Base-by-base conservation (phyloP, 2,329 filamentous ascomycete species). In the Coleophoma eucalyptorum region DNA sequence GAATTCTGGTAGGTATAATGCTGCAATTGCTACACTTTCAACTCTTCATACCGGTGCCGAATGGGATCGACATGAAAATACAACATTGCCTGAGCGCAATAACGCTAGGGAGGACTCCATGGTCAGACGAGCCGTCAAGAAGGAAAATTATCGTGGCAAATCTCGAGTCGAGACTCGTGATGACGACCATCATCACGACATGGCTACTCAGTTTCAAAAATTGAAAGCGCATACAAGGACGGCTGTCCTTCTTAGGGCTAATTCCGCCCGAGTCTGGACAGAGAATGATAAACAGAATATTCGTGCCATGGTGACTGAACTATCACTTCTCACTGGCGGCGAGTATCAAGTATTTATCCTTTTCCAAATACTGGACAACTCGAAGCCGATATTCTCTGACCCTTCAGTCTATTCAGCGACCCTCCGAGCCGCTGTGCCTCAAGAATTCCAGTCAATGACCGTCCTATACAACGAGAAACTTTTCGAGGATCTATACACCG, bases 321-420 rank as follows among this genome's bases (percentile, higher is more conserved):
- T 94, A 26, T 80, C 80, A 5, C 74, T 95, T 50, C 83, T 84
- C 53, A 87, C 87, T 15, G 89, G 90, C 16, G 89, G 88, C 34
- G 84, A 92, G 68, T 95, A 91, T 62, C 82, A 91, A 59, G 84
- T 94, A 1, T 89, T 89, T 62, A 73, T 95, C 31, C 77, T 95
- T 21, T 80, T 95, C 13, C 89, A 95, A 55, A 85, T 91, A 68
- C 90, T 88, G 66, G 81, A 87, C 50, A 70, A 75, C 44, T 70
- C 72, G 3, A 69, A 75, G 13, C 72, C 77, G 19, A 82, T 88
- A 43, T 86, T 80, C 68, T 75, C 78, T n/a, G 75, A 81, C 57
- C 67, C 77, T 11, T 70, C 74, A 26, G 73, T 78, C 2, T 87
- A 90, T 61, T 72, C 82, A 33, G 69, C 75, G 19, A 75, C 85